These are phyloP conservation scores for Flaveria bidentis DNA, from an alignment of 129 eudicot genomes.

Conservation along the genomic window DNA sequence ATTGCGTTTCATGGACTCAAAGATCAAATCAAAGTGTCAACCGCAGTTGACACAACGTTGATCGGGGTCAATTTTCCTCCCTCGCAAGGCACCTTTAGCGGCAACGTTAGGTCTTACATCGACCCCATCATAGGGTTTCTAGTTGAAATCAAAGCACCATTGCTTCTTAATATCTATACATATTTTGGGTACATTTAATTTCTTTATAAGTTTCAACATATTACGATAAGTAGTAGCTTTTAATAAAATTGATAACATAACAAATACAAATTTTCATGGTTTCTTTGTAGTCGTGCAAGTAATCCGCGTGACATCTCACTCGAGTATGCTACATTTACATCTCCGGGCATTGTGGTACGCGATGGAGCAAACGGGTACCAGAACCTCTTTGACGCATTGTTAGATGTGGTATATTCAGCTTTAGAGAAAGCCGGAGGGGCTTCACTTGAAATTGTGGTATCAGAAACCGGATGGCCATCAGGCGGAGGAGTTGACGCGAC, in stretches of 20 bases:
- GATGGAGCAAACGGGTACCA: conserved; percentile 44
- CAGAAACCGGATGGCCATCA: conserved; percentile 51
- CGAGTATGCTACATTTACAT: conserved; percentile 40
- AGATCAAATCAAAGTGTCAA: conserved; percentile 41
- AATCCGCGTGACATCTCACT: conserved; percentile 27
- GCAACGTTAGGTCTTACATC: conserved; percentile 27
- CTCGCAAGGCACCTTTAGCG: conserved; percentile 31
- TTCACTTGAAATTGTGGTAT: conserved; percentile 37
- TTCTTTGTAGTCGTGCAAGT: too few species aligned
- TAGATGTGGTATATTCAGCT: conserved; percentile 37
- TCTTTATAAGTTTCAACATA: not conserved
- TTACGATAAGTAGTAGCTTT: not conserved
- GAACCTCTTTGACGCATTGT: conserved; percentile 42
- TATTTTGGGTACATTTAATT: conserved; percentile 28
- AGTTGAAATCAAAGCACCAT: conserved; percentile 27
- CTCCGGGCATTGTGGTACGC: conserved; percentile 37
- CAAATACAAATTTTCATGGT: too few species aligned
- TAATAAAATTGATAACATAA: too few species aligned
- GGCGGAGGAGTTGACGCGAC: conserved; percentile 42
- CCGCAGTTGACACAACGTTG: conserved; percentile 38
- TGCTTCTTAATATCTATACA: conserved; percentile 41
- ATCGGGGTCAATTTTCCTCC: conserved; percentile 36
- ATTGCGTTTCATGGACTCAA: conserved; percentile 39
- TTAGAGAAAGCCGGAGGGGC: conserved; percentile 38
- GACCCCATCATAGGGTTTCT: conserved; percentile 44